phyloP scores from a whole-genome alignment of 768 basidiomycete genomes.

The Pholiota microspora region DNA sequence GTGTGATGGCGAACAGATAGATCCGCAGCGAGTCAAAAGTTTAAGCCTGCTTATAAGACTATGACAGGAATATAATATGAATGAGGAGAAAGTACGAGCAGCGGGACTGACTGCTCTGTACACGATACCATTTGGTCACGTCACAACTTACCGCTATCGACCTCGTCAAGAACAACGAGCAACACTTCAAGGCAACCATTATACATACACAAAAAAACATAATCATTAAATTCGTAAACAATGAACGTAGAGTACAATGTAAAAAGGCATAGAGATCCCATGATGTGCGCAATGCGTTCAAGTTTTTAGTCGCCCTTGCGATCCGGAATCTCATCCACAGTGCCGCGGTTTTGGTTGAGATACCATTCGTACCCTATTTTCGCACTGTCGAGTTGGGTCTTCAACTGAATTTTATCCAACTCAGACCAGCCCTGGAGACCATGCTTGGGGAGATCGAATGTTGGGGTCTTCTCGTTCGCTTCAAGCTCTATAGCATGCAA shows the following conservation, averaged over 20 bases:
- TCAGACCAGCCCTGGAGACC: not conserved
- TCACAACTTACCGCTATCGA: no score
- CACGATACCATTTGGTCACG: not conserved
- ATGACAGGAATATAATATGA: not conserved
- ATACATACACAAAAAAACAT: no score
- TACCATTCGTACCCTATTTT: not conserved
- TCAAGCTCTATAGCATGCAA: conserved; percentile 1
- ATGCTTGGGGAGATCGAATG: not conserved
- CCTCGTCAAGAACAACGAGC: not conserved
- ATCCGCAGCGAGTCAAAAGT: not conserved
- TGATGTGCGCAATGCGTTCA: no score
- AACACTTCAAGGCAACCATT: no score
- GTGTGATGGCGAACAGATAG: not conserved
- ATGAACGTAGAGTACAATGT: no score
- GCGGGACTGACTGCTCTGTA: not conserved
- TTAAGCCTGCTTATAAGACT: not conserved
- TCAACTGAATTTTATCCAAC: not conserved
- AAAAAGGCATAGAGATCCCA: no score
- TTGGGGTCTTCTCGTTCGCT: not conserved
- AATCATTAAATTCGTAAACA: no score
- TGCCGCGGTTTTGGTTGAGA: not conserved
- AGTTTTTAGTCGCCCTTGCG: not conserved
- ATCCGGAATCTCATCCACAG: not conserved
- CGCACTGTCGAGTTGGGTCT: not conserved
- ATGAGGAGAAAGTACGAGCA: not conserved